A percentile compares a stretch with the other conserved stretches of the same genome.
phyloP scores from a whole-genome alignment of 1,284 basidiomycete species.

The Albatrellus sp. region DNA sequence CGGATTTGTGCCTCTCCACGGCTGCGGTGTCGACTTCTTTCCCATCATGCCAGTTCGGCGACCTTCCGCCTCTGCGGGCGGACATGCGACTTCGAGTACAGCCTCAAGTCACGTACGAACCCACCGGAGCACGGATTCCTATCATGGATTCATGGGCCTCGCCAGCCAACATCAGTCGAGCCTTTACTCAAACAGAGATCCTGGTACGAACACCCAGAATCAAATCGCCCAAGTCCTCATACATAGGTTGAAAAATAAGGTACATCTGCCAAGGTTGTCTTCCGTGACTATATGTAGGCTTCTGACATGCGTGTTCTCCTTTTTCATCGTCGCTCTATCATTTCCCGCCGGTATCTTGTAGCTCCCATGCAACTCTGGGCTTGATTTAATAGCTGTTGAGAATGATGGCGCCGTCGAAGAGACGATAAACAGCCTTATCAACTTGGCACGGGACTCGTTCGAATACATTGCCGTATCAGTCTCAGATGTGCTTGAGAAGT shows the following conservation, averaged over 20 bases:
- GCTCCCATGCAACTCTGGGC: conserved; percentile 81
- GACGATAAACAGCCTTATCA: conserved; percentile 67
- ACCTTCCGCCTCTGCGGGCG: conserved; percentile 29
- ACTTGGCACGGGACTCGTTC: conserved; percentile 63
- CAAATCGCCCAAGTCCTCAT: conserved; percentile 33
- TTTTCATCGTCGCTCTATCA: neutral
- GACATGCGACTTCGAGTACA: conserved; percentile 17
- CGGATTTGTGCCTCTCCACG: neutral
- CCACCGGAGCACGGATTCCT: conserved; percentile 39
- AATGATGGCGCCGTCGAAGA: conserved; percentile 61
- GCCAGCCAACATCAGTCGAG: conserved; percentile 20
- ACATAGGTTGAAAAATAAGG: conserved; percentile 63
- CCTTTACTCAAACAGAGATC: conserved; percentile 11
- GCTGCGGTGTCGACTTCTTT: neutral
- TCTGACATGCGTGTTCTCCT: neutral
- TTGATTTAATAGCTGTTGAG: conserved; percentile 61
- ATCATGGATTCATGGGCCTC: conserved; percentile 21
- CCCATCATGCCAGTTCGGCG: conserved; percentile 29
- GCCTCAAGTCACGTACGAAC: conserved; percentile 20
- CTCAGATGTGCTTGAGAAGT: conserved; percentile 60
- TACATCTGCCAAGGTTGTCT: conserved; percentile 12
- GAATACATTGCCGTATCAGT: conserved; percentile 74
- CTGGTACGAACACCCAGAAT: conserved; percentile 8
- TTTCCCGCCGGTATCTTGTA: conserved; percentile 18
- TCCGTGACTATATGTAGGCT: neutral